Evolutionary conservation across 164 flowering plant species (phyloP).

Genomic region (Paratinospora sagittata): DNA sequence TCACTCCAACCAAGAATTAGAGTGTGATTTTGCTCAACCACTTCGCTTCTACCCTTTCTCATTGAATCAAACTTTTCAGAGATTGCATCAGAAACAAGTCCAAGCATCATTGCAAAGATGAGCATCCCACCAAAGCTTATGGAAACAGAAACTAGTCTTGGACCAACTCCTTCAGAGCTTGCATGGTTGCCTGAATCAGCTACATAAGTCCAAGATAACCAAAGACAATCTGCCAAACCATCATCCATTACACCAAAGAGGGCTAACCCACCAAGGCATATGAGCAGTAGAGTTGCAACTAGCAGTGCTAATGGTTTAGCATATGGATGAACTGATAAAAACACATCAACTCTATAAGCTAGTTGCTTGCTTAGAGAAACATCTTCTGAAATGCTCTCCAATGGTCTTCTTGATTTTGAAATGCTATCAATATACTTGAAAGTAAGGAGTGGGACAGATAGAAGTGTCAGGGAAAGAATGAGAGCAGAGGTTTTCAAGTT

Average conservation of each 20-base stretch:
- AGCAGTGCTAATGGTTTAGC: conserved; percentile 64
- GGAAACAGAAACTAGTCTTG: conserved; percentile 62
- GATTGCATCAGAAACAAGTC: conserved; percentile 83
- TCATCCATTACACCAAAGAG: conserved; percentile 76
- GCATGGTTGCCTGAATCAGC: conserved; percentile 78
- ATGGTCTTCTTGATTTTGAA: conserved; percentile 43
- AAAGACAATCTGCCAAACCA: conserved; percentile 59
- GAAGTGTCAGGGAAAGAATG: conserved; percentile 33
- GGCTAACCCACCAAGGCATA: conserved; percentile 70
- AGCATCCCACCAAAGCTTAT: conserved; percentile 90
- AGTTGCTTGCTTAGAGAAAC: conserved; percentile 57
- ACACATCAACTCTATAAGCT: conserved; percentile 54
- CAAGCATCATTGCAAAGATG: conserved; percentile 92
- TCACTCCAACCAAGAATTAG: conserved; percentile 85
- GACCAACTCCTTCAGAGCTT: conserved; percentile 58
- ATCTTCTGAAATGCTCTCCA: conserved; percentile 40
- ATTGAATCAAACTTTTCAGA: conserved; percentile 82
- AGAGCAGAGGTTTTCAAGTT: conserved; percentile 48
- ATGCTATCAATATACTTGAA: conserved; percentile 53
- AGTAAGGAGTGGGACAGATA: conserved; percentile 39
- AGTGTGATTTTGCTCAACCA: conserved; percentile 71
- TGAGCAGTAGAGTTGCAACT: conserved; percentile 63
- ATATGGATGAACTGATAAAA: conserved; percentile 60
- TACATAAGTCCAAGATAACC: conserved; percentile 79
- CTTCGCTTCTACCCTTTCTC: conserved; percentile 80